Percentiles rank a stretch among this genome's conserved stretches.
Conservation (phyloP, 163 green algal genomes). For the Chlorella variabilis region DNA sequence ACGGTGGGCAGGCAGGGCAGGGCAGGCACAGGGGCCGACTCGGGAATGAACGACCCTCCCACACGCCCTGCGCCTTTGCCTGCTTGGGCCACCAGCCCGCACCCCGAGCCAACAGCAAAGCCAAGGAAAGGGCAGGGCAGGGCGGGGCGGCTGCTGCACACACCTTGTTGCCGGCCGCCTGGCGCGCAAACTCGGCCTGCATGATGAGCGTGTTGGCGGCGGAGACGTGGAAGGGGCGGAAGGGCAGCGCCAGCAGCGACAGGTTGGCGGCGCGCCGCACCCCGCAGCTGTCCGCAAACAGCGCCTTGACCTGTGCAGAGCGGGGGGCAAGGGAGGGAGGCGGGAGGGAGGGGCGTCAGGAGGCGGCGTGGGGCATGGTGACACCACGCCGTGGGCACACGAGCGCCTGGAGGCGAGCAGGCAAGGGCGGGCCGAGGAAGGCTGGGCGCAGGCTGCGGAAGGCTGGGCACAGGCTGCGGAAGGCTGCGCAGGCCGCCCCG, state of each 20-base stretch:
- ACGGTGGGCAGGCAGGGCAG: neutral
- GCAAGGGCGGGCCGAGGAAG: no score
- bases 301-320: constrained; percentile 12
- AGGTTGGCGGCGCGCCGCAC: neutral
- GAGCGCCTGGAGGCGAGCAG: no score
- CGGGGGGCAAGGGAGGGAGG: neutral
- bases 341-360: no score
- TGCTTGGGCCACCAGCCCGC: neutral
- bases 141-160: no score
- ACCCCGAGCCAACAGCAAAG: no score
- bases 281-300: constrained; percentile 1
- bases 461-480: neutral
- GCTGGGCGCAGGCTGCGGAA: neutral
- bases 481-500: no score
- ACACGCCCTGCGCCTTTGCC: neutral
- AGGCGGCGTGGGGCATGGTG: no score
- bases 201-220: constrained; percentile 15
- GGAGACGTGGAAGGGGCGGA: constrained; percentile 41
- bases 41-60: no score
- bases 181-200: constrained; percentile 44
- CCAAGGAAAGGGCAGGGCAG: no score
- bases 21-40: neutral
- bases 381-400: no score
- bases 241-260: constrained; percentile 44
- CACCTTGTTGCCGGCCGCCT: constrained; percentile 22